Evolutionary conservation across 495 filamentous ascomycete species (phyloP), one percentile per base, ranked within the genome.

Genomic region (Darksidea phi): DNA sequence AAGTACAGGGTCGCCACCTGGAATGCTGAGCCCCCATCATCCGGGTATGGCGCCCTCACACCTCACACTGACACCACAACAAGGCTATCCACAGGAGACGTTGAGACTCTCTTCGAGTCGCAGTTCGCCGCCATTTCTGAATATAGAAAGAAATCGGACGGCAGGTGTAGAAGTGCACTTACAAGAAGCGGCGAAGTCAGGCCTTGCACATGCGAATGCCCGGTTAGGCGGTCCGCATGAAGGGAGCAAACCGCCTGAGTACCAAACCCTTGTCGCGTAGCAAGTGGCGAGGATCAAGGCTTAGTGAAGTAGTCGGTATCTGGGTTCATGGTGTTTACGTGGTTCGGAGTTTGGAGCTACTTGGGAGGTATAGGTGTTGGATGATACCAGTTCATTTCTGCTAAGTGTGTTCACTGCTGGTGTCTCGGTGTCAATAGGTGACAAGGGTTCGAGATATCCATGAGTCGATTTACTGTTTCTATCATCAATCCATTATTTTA

Each of bases 231-330:
- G 17, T 3, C 13, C 25, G 15, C 15, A 15, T 42, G 55, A 36
- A 32, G 25, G 34, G 48, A 24, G 6, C 32, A 56, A 42, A 45
- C 46, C 15, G 17, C 43, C 38, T 2, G 59, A 63, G 37, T 64
- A 53, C 36, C 61, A 58, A 20, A 48, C 61, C 0, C 23, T 64
- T 38, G 61, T 64, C 46, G 61, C 61, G 13, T 64, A 63, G 41
- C 3, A 13, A 13, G 41, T 13, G 41, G 41, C 6, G 41, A 43
- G 41, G n/a, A n/a, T n/a, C n/a, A n/a, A n/a, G n/a, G n/a, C n/a
- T n/a, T n/a, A n/a, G n/a, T n/a, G n/a, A n/a, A n/a, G n/a, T n/a
- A n/a, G n/a, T n/a, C n/a, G n/a, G n/a, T n/a, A n/a, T n/a, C n/a
- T n/a, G n/a, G n/a, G n/a, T n/a, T n/a, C n/a, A n/a, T n/a, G n/a